Base-by-base conservation (phyloP, 1,284 basidiomycete genomes). In the Rhodotorula sp. region DNA sequence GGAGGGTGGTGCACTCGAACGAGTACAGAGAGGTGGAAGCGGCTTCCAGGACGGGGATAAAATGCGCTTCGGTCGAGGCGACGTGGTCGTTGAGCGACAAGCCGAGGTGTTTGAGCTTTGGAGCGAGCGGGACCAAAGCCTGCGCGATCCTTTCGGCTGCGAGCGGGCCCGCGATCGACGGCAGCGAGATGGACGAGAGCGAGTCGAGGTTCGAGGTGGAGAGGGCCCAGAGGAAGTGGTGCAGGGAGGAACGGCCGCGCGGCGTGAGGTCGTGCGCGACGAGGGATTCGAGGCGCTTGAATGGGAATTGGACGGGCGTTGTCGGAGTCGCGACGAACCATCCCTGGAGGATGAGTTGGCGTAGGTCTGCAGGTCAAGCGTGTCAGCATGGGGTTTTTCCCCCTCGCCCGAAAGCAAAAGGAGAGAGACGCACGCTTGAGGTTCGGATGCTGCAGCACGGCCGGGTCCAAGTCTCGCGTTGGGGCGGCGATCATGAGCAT, bases 1-100 rank as follows among this genome's bases (percentile, higher is more conserved):
- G 59, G n/a, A 71, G 59, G 20, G 54, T 37, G 22, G 66, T 67
- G 60, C 69, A 71, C 33, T 71, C 69, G 66, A 71, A 44, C 10
- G 69, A 71, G 26, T 48, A 14, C 37, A 71, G 53, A 12, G 48
- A 6, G 4, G 42, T 44, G 37, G 37, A 10, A 1, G 60, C 54
- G 2, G 66, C 37, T 20, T 49, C 48, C 49, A 71, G 14, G 30
- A 65, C 20, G 53, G 53, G 53, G 12, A 54, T 54, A 18, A 54
- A 54, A 14, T 29, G n/a, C n/a, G n/a, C n/a, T 20, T 29, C 48
- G 17, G 54, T n/a, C 49, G 62, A 70, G 18, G 61, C 51, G 0
- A 45, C 10, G 1, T 49, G 14, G 33, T 62, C 45, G 44, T 54
- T 51, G 30, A 64, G 29, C 2, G 48, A 57, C 44, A 71, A 51